phyloP scores from a whole-genome alignment of 129 eudicot species.

The Pulicaria dysenterica region DNA sequence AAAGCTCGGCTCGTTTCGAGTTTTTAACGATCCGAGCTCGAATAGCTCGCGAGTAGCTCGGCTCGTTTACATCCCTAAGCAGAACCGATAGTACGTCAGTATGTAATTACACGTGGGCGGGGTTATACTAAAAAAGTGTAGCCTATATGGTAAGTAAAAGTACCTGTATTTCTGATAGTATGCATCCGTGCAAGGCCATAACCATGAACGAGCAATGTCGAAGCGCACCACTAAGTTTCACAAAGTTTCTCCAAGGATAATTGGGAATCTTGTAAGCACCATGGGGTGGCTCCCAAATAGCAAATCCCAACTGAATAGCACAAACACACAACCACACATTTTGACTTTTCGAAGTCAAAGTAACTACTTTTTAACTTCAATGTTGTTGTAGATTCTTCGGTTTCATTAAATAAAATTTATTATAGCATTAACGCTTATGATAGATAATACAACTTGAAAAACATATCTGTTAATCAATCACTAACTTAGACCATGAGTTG shows the following conservation, averaged over 20 bases:
- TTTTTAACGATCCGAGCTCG: no score
- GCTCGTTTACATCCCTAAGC: no score
- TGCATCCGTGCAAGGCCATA: constrained; percentile 90
- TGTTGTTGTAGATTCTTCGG: constrained; percentile 1
- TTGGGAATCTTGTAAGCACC: constrained; percentile 68
- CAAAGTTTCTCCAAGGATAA: constrained; percentile 85
- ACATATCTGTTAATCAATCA: not conserved
- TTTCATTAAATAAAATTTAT: not conserved
- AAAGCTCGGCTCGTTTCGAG: no score
- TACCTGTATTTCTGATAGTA: constrained; percentile 94
- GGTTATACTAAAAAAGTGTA: not conserved
- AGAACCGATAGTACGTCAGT: no score
- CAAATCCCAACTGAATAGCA: constrained; percentile 67
- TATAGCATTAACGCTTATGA: not conserved
- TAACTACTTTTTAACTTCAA: constrained; percentile 2
- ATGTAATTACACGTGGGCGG: no score
- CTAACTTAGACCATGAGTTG: not conserved
- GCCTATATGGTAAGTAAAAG: not conserved
- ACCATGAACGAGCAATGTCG: constrained; percentile 89
- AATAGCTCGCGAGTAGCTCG: no score
- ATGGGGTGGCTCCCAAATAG: constrained; percentile 96
- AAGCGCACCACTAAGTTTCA: constrained; percentile 70
- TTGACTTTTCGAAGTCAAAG: constrained; percentile 13
- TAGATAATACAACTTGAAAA: not conserved
- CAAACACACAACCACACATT: constrained; percentile 4